phyloP scores from a whole-genome alignment of 345 rosid genomes.

The Hibiscus syriacus region DNA sequence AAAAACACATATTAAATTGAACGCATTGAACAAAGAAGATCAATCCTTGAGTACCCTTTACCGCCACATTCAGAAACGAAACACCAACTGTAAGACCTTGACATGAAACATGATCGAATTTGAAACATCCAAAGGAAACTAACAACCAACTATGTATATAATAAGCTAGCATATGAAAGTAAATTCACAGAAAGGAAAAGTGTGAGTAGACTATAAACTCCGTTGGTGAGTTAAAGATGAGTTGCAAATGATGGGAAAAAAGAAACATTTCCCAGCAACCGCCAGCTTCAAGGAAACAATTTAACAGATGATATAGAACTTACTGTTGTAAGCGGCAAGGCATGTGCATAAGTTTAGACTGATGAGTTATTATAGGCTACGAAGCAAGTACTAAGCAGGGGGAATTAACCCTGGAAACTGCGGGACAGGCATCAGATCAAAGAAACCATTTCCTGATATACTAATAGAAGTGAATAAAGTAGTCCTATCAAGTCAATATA shows the following conservation, averaged over 20 bases:
- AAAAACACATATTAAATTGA: background rate
- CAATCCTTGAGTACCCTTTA: background rate
- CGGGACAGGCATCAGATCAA: background rate
- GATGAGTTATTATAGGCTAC: background rate
- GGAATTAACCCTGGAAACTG: constrained; percentile 1
- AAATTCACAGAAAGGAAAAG: background rate
- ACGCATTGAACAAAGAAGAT: background rate
- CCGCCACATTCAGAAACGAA: background rate
- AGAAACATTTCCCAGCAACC: background rate
- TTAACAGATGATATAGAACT: background rate
- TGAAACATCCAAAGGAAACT: background rate
- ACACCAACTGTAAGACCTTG: background rate
- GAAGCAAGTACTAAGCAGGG: background rate
- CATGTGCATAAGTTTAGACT: background rate
- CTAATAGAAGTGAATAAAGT: background rate
- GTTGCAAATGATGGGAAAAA: background rate
- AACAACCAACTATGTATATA: background rate
- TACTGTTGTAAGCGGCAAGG: background rate
- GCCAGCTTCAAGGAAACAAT: background rate
- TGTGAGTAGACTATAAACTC: background rate
- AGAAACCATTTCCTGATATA: background rate
- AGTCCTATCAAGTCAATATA: background rate
- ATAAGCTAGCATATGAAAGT: background rate
- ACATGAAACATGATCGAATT: background rate
- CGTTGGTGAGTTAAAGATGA: background rate